Base-by-base conservation (phyloP, 495 filamentous ascomycete species). In the Stereocaulon alpinum region DNA sequence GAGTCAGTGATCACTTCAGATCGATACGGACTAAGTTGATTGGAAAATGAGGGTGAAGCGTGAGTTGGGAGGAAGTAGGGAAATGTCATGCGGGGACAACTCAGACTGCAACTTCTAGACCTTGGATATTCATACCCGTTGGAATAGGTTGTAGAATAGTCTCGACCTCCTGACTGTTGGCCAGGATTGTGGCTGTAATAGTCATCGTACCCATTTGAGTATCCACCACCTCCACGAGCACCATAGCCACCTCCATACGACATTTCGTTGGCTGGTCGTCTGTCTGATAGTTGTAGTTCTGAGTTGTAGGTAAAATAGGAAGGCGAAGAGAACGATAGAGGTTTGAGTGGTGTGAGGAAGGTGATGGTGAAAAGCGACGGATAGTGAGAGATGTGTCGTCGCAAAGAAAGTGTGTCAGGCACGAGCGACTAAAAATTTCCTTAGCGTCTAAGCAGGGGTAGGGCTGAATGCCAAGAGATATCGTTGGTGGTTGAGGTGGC, bases 191-290 rank as follows among this genome's bases (percentile, higher is more conserved):
- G 55, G 52, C 56, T 59, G 48, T 50, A 56, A 58, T 59, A 50
- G 55, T 62, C 49, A 65, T 68, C 72, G 49, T 74, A 76, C 69
- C 75, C 71, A 67, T 74, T 75, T 43, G 70, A 72, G 62, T 71
- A 69, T 55, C 72, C 72, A 64, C 69, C 70, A 63, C 73, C 65
- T 70, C 77, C 76, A 52, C 76, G 72, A 52, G 72, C 70, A 50
- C 70, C 71, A 68, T 77, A 85, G 64, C 85, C 85, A 66, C 85
- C 86, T 65, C 86, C 82, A 81, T 87, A 89, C 74, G 84, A 88
- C 86, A 88, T 84, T 22, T 50, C 65, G 40, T 40, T 12, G 40
- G 34, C 18, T 40, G 6, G 18, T 54, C 18, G 50, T 54, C 18
- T 22, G 6, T 42, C 17, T 34, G 2, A 12, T 32, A 18, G 27